These are phyloP conservation scores for Coemansia sp. DNA, from an alignment of 192 early-diverging fungal genomes.

Conservation along the genomic window DNA sequence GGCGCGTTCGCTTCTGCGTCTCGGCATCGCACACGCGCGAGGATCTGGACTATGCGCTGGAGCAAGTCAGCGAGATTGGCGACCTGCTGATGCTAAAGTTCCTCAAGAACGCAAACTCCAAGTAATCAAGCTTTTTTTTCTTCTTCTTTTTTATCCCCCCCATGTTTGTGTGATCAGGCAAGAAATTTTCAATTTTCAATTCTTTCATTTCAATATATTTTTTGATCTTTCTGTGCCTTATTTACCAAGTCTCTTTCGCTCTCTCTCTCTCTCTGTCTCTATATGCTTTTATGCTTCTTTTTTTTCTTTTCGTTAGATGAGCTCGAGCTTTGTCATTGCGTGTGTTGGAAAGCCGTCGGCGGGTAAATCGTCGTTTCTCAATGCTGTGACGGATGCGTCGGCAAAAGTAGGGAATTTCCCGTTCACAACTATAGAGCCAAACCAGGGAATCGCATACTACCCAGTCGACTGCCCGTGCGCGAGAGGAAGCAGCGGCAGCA, in stretches of 20 bases:
- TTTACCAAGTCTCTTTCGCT: too few species aligned
- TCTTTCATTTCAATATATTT: not conserved
- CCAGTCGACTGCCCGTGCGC: slow-evolving; percentile 71
- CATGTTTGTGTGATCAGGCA: not conserved
- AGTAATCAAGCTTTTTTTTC: slow-evolving; percentile 1
- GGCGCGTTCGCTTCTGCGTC: slow-evolving; percentile 92
- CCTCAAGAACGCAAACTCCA: slow-evolving; percentile 19
- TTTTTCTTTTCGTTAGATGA: slow-evolving; percentile 20
- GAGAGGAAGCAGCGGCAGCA: slow-evolving; percentile 37
- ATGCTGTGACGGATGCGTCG: slow-evolving; percentile 75
- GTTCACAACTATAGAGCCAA: slow-evolving; percentile 85
- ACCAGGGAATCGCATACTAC: slow-evolving; percentile 76
- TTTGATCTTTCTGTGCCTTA: too few species aligned
- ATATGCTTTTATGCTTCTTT: not conserved
- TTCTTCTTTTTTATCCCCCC: slow-evolving; percentile 9
- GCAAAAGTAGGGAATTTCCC: slow-evolving; percentile 85
- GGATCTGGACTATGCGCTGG: slow-evolving; percentile 78
- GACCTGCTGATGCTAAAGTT: slow-evolving; percentile 69
- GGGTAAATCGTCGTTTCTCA: slow-evolving; percentile 80
- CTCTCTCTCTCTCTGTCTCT: not conserved
- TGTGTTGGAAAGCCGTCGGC: slow-evolving; percentile 77
- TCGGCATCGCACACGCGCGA: slow-evolving; percentile 91
- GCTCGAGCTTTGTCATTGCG: slow-evolving; percentile 59
- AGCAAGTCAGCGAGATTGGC: slow-evolving; percentile 72
- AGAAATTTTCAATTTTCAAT: not conserved